A percentile compares a stretch with the other conserved stretches of the same genome.
phyloP scores from a whole-genome alignment of 2,329 filamentous ascomycete species.

The Annulohypoxylon truncatum region DNA sequence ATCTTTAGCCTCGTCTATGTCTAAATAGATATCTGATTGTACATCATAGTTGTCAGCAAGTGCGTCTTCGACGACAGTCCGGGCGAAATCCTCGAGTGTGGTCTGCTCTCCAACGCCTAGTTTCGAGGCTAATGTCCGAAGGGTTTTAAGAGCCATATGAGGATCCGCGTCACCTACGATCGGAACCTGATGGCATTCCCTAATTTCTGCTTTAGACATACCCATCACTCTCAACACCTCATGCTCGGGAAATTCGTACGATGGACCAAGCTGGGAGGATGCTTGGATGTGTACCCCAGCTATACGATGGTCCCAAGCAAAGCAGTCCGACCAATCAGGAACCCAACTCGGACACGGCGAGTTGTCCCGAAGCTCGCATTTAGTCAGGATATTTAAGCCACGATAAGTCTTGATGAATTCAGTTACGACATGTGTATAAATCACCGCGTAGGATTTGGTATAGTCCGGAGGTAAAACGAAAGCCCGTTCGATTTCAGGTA shows the following conservation, averaged over 20 bases:
- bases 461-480: constrained; percentile 23
- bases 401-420: background rate
- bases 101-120: background rate
- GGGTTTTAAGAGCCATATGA: background rate
- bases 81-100: background rate
- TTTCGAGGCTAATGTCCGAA: background rate
- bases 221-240: constrained; percentile 13
- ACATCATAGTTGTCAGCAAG: background rate
- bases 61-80: background rate
- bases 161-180: no score
- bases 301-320: background rate
- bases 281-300: background rate
- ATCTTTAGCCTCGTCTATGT: background rate
- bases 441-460: constrained; percentile 5
- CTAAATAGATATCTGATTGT: background rate
- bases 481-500: background rate
- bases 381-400: background rate
- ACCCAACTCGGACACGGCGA: constrained; percentile 28
- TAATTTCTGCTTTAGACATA: background rate
- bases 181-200: background rate
- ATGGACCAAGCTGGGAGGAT: background rate
- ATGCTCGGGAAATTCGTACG: constrained; percentile 8
- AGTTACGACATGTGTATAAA: constrained; percentile 7
- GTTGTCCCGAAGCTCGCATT: background rate
- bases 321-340: constrained; percentile 23